phyloP scores from a whole-genome alignment of 768 basidiomycete species.

The Boletus tylopilopsis region DNA sequence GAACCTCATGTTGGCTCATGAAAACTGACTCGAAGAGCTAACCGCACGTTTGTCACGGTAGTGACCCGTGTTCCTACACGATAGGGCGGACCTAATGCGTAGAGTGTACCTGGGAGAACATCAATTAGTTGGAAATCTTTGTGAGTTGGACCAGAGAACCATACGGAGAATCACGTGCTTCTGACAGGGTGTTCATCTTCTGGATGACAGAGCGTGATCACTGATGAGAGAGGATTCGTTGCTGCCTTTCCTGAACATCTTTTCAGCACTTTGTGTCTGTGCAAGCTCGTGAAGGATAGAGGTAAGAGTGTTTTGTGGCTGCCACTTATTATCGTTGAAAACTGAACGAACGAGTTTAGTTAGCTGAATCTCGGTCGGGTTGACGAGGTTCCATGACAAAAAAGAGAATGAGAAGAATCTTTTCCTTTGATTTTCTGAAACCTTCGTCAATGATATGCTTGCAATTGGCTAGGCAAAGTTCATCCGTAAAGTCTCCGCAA shows the following conservation, averaged over 20 bases:
- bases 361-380: constrained; percentile 13
- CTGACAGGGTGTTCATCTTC: constrained; percentile 18
- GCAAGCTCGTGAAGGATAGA: constrained; percentile 15
- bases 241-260: constrained; percentile 21
- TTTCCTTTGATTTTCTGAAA: constrained; percentile 25
- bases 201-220: constrained; percentile 17
- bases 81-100: constrained; percentile 6
- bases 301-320: constrained; percentile 11
- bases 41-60: constrained; percentile 3
- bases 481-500: constrained; percentile 20
- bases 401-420: constrained; percentile 17
- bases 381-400: constrained; percentile 13
- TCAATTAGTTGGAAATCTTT: neutral
- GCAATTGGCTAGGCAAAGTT: constrained; percentile 13
- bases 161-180: constrained; percentile 17
- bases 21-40: neutral
- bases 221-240: constrained; percentile 17
- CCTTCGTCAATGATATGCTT: constrained; percentile 14
- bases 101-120: constrained; percentile 14
- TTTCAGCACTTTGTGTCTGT: constrained; percentile 13
- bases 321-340: constrained; percentile 10
- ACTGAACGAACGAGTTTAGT: constrained; percentile 12
- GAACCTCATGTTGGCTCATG: neutral
- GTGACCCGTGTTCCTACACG: neutral
- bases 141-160: neutral